Evolutionary conservation across 129 eudicot species (phyloP), one percentile per base, ranked within the genome.

Genomic region (Saposhnikovia divaricata): DNA sequence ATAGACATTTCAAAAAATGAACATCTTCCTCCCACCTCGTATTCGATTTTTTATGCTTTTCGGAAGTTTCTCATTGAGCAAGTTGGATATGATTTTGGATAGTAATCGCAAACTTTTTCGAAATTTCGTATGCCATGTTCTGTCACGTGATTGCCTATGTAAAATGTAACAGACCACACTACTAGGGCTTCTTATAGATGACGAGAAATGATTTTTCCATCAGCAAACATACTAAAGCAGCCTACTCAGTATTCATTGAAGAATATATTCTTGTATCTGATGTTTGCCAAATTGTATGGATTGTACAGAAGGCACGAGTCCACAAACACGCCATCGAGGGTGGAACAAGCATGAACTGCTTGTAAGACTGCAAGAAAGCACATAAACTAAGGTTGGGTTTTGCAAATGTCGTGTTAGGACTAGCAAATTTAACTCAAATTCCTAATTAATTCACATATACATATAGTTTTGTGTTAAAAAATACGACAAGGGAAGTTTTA

Each of bases 391-490:
- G 44, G 45, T 11, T 7, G 4, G 6, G 12, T 21, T 59, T 37
- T 28, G 44, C 77, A 55, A 19, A 31, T 78, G 81, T 68, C 38
- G 44, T 48, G 48, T 77, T 18, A 71, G 43, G 38, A 21, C 5
- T 82, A 73, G 45, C 81, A 86, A 74, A 75, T 77, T 53, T 2
- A 50, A 76, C 82, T 70, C 80, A 85, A 74, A 70, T 55, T 45
- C 51, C 81, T 84, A 84, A 78, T 77, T 78, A 79, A 85, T 85
- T 86, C 86, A 83, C 77, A 70, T 59, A 25, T 7, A 75, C 72
- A 51, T 51, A 34, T 34, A 28, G 57, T 25, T 25, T 25, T 55
- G 74, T 37, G 37, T 28, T n/a, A 34, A n/a, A 68, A 61, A 78
- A 50, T 40, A 77, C 75, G 74, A 75, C 23, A n/a, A 43, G 68